A percentile compares a stretch with the other conserved stretches of the same genome.
phyloP scores from a whole-genome alignment of 805 yeast species.

The Cyberlindnera amylophila region DNA sequence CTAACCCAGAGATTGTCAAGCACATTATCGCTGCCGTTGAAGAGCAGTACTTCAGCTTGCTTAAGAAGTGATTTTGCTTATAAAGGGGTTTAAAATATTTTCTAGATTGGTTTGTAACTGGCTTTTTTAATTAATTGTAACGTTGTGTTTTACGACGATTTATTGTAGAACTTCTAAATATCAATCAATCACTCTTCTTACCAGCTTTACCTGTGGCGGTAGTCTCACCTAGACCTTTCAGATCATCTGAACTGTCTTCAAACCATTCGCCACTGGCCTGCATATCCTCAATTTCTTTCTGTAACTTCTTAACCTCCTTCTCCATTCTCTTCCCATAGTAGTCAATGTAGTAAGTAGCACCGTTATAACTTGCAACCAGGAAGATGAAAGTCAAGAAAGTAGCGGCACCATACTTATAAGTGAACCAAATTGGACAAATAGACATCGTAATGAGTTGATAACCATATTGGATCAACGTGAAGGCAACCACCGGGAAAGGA shows the following conservation, averaged over 20 bases:
- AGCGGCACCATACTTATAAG: constrained; percentile 61
- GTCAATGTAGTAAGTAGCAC: constrained; percentile 92
- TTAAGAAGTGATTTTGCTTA: constrained; percentile 2
- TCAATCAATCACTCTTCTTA: too few relatives aligned
- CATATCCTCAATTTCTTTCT: constrained; percentile 63
- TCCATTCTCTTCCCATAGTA: constrained; percentile 87
- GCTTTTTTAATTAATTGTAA: too few relatives aligned
- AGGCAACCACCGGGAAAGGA: constrained; percentile 82
- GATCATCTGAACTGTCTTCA: constrained; percentile 15
- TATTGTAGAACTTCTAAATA: too few relatives aligned
- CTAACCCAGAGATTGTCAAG: constrained; percentile 81
- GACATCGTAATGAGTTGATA: constrained; percentile 87
- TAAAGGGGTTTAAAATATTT: too few relatives aligned
- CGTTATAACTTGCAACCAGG: constrained; percentile 78
- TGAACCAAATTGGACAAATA: constrained; percentile 85
- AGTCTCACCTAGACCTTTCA: neutral
- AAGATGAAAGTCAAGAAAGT: constrained; percentile 71
- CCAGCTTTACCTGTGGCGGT: too few relatives aligned
- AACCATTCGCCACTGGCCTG: constrained; percentile 33
- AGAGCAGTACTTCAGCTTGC: constrained; percentile 17
- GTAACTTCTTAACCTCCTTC: constrained; percentile 72
- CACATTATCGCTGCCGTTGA: constrained; percentile 65
- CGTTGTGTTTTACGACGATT: too few relatives aligned
- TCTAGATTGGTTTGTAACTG: too few relatives aligned
- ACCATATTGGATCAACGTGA: constrained; percentile 79